phyloP scores from a whole-genome alignment of 2,329 filamentous ascomycete species.

The Colletotrichum echinochloae region DNA sequence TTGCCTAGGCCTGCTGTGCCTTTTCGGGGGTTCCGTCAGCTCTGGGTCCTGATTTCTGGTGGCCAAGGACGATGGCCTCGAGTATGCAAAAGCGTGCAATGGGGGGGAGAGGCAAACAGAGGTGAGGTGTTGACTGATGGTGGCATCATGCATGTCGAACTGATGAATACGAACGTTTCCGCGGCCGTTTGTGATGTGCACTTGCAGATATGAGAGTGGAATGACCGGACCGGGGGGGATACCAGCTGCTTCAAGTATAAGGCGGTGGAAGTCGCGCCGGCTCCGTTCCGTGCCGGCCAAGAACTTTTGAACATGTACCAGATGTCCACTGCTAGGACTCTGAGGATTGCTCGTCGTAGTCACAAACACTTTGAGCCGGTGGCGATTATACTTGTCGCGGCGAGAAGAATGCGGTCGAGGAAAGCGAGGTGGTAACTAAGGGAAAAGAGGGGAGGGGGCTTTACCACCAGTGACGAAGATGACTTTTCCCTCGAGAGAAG shows the following conservation, averaged over 20 bases:
- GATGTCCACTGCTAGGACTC: neutral
- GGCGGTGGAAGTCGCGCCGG: neutral
- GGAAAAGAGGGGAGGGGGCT: neutral
- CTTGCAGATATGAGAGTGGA: neutral
- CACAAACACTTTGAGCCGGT: neutral
- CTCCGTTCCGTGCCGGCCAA: neutral
- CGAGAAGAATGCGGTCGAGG: neutral
- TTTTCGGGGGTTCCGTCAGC: neutral
- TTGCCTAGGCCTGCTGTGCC: constrained; percentile 38
- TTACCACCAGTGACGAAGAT: constrained; percentile 64
- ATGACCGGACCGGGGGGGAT: neutral
- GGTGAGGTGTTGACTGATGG: no score
- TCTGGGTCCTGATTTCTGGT: neutral
- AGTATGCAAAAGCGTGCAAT: neutral
- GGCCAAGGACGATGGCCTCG: neutral
- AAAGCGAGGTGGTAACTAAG: neutral
- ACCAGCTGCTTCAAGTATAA: neutral
- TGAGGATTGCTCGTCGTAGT: neutral
- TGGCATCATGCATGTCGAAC: neutral
- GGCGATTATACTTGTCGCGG: neutral
- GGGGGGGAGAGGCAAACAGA: no score
- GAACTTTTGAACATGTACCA: neutral
- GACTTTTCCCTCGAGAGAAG: constrained; percentile 59
- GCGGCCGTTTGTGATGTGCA: neutral
- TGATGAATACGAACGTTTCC: neutral